phyloP scores from a whole-genome alignment of 257 asterid species.

The Schizonepeta tenuifolia region DNA sequence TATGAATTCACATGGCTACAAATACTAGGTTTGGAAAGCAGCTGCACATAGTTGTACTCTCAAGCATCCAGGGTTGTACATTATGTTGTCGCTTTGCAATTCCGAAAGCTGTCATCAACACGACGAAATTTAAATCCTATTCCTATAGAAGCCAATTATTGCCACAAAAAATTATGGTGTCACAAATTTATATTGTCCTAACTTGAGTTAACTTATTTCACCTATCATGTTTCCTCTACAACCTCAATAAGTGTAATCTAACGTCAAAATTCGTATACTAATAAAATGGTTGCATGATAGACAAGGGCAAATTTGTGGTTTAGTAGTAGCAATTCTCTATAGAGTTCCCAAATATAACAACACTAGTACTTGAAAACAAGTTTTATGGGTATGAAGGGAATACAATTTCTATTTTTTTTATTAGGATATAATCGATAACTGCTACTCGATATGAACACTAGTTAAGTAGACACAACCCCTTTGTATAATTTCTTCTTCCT shows the following conservation, averaged over 20 bases:
- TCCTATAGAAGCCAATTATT: constrained; percentile 22
- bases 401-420: too few species aligned
- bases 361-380: too few species aligned
- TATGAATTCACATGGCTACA: constrained; percentile 28
- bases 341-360: too few species aligned
- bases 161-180: constrained; percentile 16
- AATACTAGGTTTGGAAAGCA: constrained; percentile 1
- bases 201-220: constrained; percentile 4
- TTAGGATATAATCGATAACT: too few species aligned
- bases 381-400: too few species aligned
- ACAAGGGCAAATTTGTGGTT: too few species aligned
- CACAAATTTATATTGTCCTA: background rate
- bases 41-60: constrained; percentile 22
- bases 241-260: too few species aligned
- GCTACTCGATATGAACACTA: too few species aligned
- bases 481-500: background rate
- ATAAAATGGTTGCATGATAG: too few species aligned
- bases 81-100: constrained; percentile 19
- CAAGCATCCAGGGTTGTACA: constrained; percentile 16
- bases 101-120: constrained; percentile 7
- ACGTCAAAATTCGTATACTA: too few species aligned
- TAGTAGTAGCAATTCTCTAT: too few species aligned
- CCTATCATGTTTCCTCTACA: background rate
- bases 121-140: background rate
- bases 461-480: too few species aligned